These are phyloP conservation scores for Isabelozyma gotoi DNA, from an alignment of 805 yeast genomes.

Conservation along the genomic window DNA sequence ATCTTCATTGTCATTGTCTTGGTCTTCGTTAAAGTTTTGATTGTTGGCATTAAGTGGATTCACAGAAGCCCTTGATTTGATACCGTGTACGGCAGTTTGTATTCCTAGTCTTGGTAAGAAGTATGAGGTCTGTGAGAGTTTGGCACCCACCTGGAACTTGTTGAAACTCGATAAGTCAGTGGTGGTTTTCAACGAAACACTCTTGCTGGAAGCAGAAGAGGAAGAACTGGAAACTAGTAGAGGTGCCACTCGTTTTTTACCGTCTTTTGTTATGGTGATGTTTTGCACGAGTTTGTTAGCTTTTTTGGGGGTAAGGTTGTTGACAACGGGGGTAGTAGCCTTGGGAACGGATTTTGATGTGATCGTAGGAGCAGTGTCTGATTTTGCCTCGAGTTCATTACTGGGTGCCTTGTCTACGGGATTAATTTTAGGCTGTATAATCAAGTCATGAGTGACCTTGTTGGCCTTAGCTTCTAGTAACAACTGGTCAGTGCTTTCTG, in stretches of 20 bases:
- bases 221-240: constrained; percentile 53
- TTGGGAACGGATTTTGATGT: not conserved
- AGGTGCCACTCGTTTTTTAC: constrained; percentile 76
- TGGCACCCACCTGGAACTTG: constrained; percentile 21
- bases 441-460: constrained; percentile 4
- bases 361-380: not conserved
- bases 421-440: constrained; percentile 3
- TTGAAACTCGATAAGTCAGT: constrained; percentile 8
- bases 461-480: constrained; percentile 65
- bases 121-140: constrained; percentile 46
- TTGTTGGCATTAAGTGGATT: constrained; percentile 11
- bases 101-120: constrained; percentile 63
- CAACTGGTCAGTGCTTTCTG: constrained; percentile 83
- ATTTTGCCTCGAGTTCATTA: constrained; percentile 4
- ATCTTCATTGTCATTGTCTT: constrained; percentile 52
- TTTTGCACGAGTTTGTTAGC: constrained; percentile 28
- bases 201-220: constrained; percentile 6
- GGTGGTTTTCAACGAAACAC: constrained; percentile 1
- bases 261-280: constrained; percentile 69
- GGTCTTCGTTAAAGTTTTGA: constrained; percentile 18
- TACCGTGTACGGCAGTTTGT: constrained; percentile 62
- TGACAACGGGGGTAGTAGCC: not conserved
- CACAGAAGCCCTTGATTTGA: constrained; percentile 23
- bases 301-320: constrained; percentile 9
- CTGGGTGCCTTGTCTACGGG: constrained; percentile 7